These are phyloP conservation scores for Phialophora macrospora DNA, from an alignment of 2,329 filamentous ascomycete genomes.

Conservation along the genomic window DNA sequence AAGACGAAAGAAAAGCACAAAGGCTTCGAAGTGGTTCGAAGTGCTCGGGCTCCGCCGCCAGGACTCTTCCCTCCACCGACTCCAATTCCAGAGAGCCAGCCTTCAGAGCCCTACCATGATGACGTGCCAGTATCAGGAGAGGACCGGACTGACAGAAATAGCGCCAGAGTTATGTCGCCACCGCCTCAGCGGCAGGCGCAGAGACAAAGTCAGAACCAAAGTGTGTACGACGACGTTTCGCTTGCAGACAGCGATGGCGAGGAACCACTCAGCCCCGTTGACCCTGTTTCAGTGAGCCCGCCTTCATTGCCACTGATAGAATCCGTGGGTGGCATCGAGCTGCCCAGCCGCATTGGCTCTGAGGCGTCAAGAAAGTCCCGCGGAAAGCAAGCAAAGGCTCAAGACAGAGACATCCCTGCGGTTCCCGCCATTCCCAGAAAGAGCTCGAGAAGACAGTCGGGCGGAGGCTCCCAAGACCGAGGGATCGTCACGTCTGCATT, in stretches of 20 bases:
- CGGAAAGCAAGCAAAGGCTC: conserved; percentile 42
- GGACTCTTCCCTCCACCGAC: conserved; percentile 58
- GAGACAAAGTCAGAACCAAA: conserved; percentile 16
- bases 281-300: conserved; percentile 52
- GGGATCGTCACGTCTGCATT: conserved; percentile 25
- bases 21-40: conserved; percentile 95
- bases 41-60: conserved; percentile 79
- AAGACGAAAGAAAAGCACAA: conserved; percentile 95
- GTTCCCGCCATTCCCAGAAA: conserved; percentile 67
- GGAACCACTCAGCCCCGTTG: conserved; percentile 38
- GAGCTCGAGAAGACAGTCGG: conserved; percentile 69
- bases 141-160: conserved; percentile 21
- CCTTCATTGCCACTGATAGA: conserved; percentile 66
- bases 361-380: conserved; percentile 46
- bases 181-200: conserved; percentile 10
- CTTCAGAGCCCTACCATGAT: conserved; percentile 67
- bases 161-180: conserved; percentile 21
- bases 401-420: conserved; percentile 39
- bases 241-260: conserved; percentile 29
- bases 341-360: conserved; percentile 68
- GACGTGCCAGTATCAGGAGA: conserved; percentile 49
- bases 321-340: conserved; percentile 62
- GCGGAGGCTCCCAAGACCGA: conserved; percentile 30
- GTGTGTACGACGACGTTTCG: conserved; percentile 25
- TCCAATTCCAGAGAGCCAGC: conserved; percentile 56